These are phyloP conservation scores for Hanseniaspora lachancei DNA, from an alignment of 805 yeast species.

Conservation along the genomic window DNA sequence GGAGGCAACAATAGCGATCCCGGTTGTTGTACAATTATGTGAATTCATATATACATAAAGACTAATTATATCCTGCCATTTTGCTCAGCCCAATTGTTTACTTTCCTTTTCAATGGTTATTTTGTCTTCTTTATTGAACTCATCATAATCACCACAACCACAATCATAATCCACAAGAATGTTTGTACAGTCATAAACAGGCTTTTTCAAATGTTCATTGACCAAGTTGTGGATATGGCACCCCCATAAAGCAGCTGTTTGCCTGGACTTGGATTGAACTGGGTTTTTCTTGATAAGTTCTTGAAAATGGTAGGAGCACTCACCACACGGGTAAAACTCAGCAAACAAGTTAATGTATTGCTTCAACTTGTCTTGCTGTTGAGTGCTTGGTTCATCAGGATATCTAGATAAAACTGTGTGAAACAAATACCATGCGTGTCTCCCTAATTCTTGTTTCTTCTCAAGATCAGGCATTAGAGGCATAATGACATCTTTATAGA, in stretches of 20 bases:
- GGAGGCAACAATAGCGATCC: slow-evolving; percentile 9
- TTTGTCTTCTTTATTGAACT: slow-evolving; percentile 14
- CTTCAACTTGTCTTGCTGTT: slow-evolving; percentile 49
- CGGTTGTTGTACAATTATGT: slow-evolving; percentile 30
- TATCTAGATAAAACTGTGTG: slow-evolving; percentile 88
- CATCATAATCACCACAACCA: slow-evolving; percentile 78
- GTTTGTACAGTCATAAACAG: slow-evolving; percentile 67
- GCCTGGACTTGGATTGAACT: slow-evolving; percentile 66
- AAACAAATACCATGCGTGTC: slow-evolving; percentile 81
- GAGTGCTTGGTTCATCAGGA: slow-evolving; percentile 63
- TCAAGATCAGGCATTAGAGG: slow-evolving; percentile 79
- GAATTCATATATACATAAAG: slow-evolving; percentile 3
- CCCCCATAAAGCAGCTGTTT: slow-evolving; percentile 89
- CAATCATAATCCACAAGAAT: slow-evolving; percentile 88
- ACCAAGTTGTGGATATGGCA: slow-evolving; percentile 84
- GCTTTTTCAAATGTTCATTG: slow-evolving; percentile 56
- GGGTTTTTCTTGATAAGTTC: slow-evolving; percentile 57
- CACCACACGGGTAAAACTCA: slow-evolving; percentile 93
- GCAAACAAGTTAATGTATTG: slow-evolving; percentile 64
- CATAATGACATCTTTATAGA: slow-evolving; percentile 43
- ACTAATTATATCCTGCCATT: too few species aligned
- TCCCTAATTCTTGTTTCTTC: slow-evolving; percentile 63
- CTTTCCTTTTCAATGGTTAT: slow-evolving; percentile 37
- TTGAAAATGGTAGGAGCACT: slow-evolving; percentile 86
- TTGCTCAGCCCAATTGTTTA: slow-evolving; percentile 32